Conservation (phyloP, 1,284 basidiomycete species). For the Cutaneotrichosporon sp. region DNA sequence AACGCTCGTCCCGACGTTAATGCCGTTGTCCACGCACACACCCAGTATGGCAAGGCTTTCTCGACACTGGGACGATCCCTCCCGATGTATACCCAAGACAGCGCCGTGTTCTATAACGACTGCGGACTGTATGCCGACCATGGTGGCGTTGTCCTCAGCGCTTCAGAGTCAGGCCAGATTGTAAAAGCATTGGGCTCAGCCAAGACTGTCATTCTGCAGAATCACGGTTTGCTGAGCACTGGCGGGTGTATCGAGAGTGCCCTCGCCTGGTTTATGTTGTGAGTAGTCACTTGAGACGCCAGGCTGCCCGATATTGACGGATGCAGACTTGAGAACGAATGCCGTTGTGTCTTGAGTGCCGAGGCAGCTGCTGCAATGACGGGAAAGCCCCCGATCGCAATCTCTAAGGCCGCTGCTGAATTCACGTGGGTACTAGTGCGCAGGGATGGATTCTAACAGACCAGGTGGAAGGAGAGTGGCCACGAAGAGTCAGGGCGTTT, state of each 20-base stretch:
- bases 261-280: slow-evolving; percentile 31
- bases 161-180: slow-evolving; percentile 45
- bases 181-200: slow-evolving; percentile 43
- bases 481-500: slow-evolving; percentile 28
- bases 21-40: slow-evolving; percentile 63
- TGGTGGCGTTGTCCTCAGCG: slow-evolving; percentile 47
- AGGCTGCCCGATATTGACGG: too few species aligned
- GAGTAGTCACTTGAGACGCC: slow-evolving; percentile 6
- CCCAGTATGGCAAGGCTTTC: slow-evolving; percentile 60
- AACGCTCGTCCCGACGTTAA: slow-evolving; percentile 58
- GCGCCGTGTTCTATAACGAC: slow-evolving; percentile 35
- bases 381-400: slow-evolving; percentile 17
- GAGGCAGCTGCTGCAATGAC: slow-evolving; percentile 27
- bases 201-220: slow-evolving; percentile 42
- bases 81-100: slow-evolving; percentile 10
- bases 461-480: slow-evolving; percentile 25
- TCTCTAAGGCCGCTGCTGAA: slow-evolving; percentile 22
- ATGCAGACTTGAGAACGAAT: slow-evolving; percentile 30
- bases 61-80: slow-evolving; percentile 57
- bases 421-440: slow-evolving; percentile 18
- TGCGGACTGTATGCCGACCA: slow-evolving; percentile 38
- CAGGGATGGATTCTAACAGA: too few species aligned
- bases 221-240: slow-evolving; percentile 35
- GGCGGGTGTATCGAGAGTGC: slow-evolving; percentile 27
- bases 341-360: slow-evolving; percentile 21